Evolutionary conservation across 176 grass and related monocot species (phyloP), one percentile per base, ranked within the genome.

Genomic region (Triticum dicoccoides): DNA sequence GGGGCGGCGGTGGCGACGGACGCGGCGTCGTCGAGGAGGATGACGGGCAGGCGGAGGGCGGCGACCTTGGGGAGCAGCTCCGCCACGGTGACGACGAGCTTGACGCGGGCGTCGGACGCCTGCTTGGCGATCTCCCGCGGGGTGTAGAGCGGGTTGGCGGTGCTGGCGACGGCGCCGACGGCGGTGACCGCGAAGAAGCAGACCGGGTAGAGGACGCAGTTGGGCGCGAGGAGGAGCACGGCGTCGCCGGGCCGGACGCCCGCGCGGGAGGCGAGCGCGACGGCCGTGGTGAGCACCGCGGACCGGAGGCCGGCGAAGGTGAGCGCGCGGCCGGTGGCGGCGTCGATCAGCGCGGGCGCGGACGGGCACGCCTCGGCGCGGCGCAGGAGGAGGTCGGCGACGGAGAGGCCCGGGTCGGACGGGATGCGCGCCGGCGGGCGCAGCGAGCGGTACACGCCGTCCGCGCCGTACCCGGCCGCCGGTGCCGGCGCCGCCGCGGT

Each of bases 101-200:
- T 92, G 63, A 80, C 80, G 5, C 73, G 27, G 3, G 93, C 70
- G 78, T 98, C 93, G 65, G 73, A 3, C 18, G 63, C 96, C 86
- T 98, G 96, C 91, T 94, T 96, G 76, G 84, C 34, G 76, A 98
- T 65, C 90, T 98, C 96, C 66, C 81, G 58, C 4, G 82, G 61
- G 37, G 91, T 96, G 29, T 98, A 98, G 34, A 92, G 76, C 38
- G 96, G 96, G 62, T 96, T 98, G 38, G 90, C 93, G 6, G 96
- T 94, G 86, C 90, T 98, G 39, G 69, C 86, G 83, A 96, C 65
- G 86, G 92, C 93, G 47, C 96, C 96, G 65, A 88, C 83, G 23
- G 90, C 88, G 49, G 94, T 69, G 61, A 84, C 54, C 13, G 92
- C 92, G 79, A 96, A 88, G 87, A 98, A 94, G 85, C 88, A 92